phyloP scores from a whole-genome alignment of 140 eudicot genomes.

The Ambrosia hybrid region DNA sequence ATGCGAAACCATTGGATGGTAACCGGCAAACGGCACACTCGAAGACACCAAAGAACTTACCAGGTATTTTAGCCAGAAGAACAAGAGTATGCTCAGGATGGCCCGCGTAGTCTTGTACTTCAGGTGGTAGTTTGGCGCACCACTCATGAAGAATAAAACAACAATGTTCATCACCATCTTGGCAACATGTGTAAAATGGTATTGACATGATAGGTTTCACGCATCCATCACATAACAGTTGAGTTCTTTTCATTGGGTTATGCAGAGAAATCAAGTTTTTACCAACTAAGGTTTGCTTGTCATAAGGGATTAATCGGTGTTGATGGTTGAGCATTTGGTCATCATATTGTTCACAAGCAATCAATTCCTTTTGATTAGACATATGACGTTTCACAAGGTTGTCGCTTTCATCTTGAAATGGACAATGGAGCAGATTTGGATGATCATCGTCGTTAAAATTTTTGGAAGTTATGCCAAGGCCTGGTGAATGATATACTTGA shows the following conservation, averaged over 20 bases:
- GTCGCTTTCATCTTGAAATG: slow-evolving; percentile 12
- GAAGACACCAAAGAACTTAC: not conserved
- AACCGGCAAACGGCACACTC: not conserved
- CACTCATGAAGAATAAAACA: too few species aligned
- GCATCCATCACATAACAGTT: slow-evolving; percentile 16
- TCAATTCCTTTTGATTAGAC: not conserved
- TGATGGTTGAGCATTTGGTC: too few species aligned
- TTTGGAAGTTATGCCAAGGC: not conserved
- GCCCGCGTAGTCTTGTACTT: too few species aligned
- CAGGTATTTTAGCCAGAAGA: not conserved
- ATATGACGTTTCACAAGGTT: slow-evolving; percentile 7
- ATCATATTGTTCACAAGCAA: too few species aligned
- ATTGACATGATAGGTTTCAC: slow-evolving; percentile 10
- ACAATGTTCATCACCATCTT: too few species aligned
- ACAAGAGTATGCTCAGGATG: slow-evolving; percentile 5
- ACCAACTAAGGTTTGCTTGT: too few species aligned
- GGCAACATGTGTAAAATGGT: too few species aligned
- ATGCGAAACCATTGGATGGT: slow-evolving; percentile 9
- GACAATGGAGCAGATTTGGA: slow-evolving; percentile 4
- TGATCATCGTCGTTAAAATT: slow-evolving; percentile 9
- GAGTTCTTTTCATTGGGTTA: slow-evolving; percentile 18
- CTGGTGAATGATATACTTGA: not conserved
- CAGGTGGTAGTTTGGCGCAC: too few species aligned
- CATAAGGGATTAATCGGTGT: not conserved
- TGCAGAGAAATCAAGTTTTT: too few species aligned